Percentiles rank a stretch among this genome's conserved stretches.
Evolutionary conservation across 768 basidiomycete species (phyloP).

Genomic region (Agrocybe praecox): DNA sequence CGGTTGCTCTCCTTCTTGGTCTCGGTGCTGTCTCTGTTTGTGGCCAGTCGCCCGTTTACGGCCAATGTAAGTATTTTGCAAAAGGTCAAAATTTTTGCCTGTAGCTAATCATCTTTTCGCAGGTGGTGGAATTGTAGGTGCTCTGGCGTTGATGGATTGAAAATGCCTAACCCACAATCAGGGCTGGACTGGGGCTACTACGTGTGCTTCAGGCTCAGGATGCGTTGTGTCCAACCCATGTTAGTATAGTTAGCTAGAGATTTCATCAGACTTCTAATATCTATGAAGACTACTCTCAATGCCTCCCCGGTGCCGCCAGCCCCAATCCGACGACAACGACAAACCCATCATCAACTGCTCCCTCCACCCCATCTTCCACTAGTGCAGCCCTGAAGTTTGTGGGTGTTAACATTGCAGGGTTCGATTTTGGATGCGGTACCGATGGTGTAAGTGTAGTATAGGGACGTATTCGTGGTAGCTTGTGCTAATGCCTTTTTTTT

Average conservation of each 20-base stretch:
- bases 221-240: constrained; percentile 14
- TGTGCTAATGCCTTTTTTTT: background rate
- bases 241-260: background rate
- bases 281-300: constrained; percentile 14
- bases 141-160: background rate
- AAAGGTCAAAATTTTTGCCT: background rate
- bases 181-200: constrained; percentile 16
- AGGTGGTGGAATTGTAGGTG: constrained; percentile 14
- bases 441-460: constrained; percentile 33
- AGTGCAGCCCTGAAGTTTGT: constrained; percentile 35
- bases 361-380: constrained; percentile 9
- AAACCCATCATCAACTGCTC: constrained; percentile 8
- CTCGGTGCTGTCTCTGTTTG: constrained; percentile 2
- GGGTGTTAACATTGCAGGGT: constrained; percentile 58
- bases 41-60: constrained; percentile 10
- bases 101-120: background rate
- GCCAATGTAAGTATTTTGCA: constrained; percentile 8
- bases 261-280: background rate
- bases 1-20: constrained; percentile 7
- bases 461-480: too few relatives aligned
- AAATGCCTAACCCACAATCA: background rate
- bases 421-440: constrained; percentile 53
- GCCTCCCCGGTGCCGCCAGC: constrained; percentile 11
- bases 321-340: constrained; percentile 6
- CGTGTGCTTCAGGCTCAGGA: constrained; percentile 12